phyloP scores from a whole-genome alignment of 495 filamentous ascomycete genomes.

The Chaetomium cochliodes region DNA sequence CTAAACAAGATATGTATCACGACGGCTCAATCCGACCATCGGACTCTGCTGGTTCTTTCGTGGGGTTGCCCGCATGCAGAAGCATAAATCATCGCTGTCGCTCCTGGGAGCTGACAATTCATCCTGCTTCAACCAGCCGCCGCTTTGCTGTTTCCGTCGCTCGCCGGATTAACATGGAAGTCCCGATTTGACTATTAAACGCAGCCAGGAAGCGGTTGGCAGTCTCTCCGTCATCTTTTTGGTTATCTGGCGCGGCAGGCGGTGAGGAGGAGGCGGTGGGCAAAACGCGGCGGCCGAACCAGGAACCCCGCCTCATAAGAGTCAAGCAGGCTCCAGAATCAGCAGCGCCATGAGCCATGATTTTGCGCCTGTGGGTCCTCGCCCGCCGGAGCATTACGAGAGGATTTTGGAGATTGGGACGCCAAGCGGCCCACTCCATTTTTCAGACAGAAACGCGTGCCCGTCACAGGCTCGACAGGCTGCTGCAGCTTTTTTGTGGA shows the following conservation, averaged over 20 bases:
- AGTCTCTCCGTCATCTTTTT: background rate
- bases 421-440: background rate
- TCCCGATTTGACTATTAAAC: background rate
- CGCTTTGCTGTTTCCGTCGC: background rate
- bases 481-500: background rate
- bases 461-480: background rate
- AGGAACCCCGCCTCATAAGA: slow-evolving; percentile 1
- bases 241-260: background rate
- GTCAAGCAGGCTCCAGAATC: slow-evolving; percentile 6
- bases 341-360: slow-evolving; percentile 13
- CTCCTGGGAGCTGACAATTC: background rate
- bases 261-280: slow-evolving; percentile 5
- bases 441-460: background rate
- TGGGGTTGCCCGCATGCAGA: background rate
- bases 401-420: slow-evolving; percentile 3
- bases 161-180: background rate
- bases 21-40: slow-evolving; percentile 2
- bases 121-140: background rate
- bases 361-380: slow-evolving; percentile 13
- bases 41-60: background rate
- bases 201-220: background rate
- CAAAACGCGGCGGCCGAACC: background rate
- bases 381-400: slow-evolving; percentile 6
- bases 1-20: background rate
- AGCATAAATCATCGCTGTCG: too few species aligned